phyloP scores from a whole-genome alignment of 257 asterid genomes.

The Capsicum chinense region DNA sequence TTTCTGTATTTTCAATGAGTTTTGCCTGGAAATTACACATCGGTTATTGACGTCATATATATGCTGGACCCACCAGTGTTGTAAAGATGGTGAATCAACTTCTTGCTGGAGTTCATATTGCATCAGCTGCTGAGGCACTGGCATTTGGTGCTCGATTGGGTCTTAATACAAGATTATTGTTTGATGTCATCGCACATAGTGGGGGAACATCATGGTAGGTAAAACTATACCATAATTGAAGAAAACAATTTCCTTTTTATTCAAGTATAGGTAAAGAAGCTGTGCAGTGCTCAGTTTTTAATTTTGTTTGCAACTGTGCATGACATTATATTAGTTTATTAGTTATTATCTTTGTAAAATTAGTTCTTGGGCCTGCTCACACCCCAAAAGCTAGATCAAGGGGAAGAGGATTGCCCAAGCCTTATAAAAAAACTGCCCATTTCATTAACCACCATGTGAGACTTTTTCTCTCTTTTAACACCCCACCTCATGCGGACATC shows the following conservation, averaged over 20 bases:
- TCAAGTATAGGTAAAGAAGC: slow-evolving; percentile 29
- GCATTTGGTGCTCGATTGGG: slow-evolving; percentile 94
- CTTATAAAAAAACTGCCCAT: no score
- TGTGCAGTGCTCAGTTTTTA: background rate
- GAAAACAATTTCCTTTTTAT: slow-evolving; percentile 25
- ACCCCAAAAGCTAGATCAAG: no score
- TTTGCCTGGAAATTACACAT: background rate
- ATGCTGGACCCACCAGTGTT: slow-evolving; percentile 50
- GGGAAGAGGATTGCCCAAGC: no score
- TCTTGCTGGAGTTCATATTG: slow-evolving; percentile 99
- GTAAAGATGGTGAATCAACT: slow-evolving; percentile 97
- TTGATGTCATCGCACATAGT: slow-evolving; percentile 71
- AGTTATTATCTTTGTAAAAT: background rate
- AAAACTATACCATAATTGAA: background rate
- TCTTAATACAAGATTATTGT: slow-evolving; percentile 74
- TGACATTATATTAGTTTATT: background rate
- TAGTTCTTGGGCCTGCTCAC: no score
- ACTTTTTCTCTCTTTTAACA: no score
- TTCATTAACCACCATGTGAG: no score
- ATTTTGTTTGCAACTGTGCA: background rate
- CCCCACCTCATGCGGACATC: no score
- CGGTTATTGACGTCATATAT: slow-evolving; percentile 3
- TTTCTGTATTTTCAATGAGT: slow-evolving; percentile 13
- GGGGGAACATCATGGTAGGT: slow-evolving; percentile 93
- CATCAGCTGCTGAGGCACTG: slow-evolving; percentile 97